Conservation (phyloP, 2,329 filamentous ascomycete genomes). For the Colletotrichum viniferum region DNA sequence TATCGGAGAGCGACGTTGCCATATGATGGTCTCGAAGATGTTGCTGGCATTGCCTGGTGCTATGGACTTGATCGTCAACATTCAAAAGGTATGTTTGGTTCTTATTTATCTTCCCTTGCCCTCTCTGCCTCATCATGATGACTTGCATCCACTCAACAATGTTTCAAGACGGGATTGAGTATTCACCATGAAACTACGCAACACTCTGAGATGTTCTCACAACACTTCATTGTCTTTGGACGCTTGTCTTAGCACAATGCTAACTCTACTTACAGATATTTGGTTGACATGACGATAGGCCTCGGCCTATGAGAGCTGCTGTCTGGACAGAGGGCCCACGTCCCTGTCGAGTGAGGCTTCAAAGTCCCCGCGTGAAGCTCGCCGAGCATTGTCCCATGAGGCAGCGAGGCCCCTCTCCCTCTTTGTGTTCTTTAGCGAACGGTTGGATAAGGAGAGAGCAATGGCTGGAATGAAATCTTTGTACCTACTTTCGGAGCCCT, state of each 20-base stretch:
- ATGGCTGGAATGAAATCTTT: not conserved
- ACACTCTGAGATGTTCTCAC: not conserved
- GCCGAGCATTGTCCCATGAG: not conserved
- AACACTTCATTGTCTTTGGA: not conserved
- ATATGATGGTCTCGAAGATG: not conserved
- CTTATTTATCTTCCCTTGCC: not conserved
- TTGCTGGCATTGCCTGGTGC: not conserved
- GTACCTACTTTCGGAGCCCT: not conserved
- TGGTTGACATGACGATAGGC: not conserved
- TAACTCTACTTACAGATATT: not conserved
- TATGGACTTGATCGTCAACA: not conserved
- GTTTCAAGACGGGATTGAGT: conserved; percentile 45
- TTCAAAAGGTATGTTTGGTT: not conserved
- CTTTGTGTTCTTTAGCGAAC: not conserved
- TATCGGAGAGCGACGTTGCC: not conserved
- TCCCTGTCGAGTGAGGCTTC: not conserved
- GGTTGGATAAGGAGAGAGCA: not conserved
- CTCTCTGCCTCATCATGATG: conserved; percentile 15
- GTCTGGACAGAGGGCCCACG: not conserved
- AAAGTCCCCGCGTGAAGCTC: not conserved
- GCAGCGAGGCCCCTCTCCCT: not conserved
- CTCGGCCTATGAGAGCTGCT: no score
- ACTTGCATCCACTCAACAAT: conserved; percentile 27
- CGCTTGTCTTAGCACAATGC: not conserved
- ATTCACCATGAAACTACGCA: conserved; percentile 34